Evolutionary conservation across 441 rosid species (phyloP).

Genomic region (Populus hybrid): DNA sequence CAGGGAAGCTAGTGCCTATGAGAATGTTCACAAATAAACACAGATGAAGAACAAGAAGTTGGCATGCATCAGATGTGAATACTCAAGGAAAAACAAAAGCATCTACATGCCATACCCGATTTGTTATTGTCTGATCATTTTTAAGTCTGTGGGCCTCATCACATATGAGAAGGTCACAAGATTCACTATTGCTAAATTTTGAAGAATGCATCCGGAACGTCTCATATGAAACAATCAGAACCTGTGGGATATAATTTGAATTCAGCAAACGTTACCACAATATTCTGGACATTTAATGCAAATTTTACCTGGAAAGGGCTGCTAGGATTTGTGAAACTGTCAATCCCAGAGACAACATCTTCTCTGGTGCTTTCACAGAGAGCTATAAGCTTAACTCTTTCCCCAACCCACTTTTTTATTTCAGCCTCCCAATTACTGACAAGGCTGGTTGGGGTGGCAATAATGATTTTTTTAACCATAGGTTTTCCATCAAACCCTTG

Average conservation of each 20-base stretch:
- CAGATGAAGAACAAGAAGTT: slow-evolving; percentile 17
- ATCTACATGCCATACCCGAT: slow-evolving; percentile 56
- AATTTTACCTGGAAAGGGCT: slow-evolving; percentile 69
- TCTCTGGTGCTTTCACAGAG: slow-evolving; percentile 95
- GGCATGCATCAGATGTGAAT: slow-evolving; percentile 2
- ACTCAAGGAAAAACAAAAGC: slow-evolving; percentile 8
- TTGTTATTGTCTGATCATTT: slow-evolving; percentile 92
- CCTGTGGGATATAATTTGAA: slow-evolving; percentile 40
- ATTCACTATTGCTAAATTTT: slow-evolving; percentile 70
- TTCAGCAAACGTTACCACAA: slow-evolving; percentile 28
- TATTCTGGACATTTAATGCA: slow-evolving; percentile 15
- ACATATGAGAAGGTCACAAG: slow-evolving; percentile 94
- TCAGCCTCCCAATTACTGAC: slow-evolving; percentile 99
- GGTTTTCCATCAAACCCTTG: slow-evolving; percentile 97
- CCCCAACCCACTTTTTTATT: slow-evolving; percentile 92
- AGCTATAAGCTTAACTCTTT: slow-evolving; percentile 81
- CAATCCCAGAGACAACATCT: slow-evolving; percentile 90
- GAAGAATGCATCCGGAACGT: slow-evolving; percentile 97
- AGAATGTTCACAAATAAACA: slow-evolving; percentile 19
- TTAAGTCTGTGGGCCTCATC: slow-evolving; percentile 99
- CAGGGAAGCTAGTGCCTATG: slow-evolving; percentile 90
- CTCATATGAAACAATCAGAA: slow-evolving; percentile 92
- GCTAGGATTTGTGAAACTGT: slow-evolving; percentile 58
- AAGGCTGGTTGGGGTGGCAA: slow-evolving; percentile 99
- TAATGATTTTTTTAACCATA: slow-evolving; percentile 86